Percentiles rank a stretch among this genome's conserved stretches.
phyloP scores from a whole-genome alignment of 1,139 yeast genomes.

The Pichia terricola region DNA sequence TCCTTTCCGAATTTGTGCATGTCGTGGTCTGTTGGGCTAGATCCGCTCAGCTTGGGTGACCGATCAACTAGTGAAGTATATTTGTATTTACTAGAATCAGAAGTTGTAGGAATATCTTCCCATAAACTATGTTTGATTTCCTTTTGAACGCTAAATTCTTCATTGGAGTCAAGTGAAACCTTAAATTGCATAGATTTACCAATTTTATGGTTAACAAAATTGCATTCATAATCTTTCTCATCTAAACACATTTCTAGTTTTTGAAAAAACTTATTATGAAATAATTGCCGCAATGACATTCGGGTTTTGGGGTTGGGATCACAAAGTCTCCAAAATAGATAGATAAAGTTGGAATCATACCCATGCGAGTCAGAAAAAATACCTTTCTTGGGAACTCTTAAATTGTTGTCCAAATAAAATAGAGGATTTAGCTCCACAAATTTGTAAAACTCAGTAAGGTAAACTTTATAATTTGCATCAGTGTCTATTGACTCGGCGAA shows the following conservation, averaged over 20 bases:
- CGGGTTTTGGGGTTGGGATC: conserved; percentile 51
- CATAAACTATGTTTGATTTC: conserved; percentile 10
- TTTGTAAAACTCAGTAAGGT: conserved; percentile 41
- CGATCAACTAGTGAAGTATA: too few relatives aligned
- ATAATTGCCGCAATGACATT: conserved; percentile 44
- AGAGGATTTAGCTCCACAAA: conserved; percentile 25
- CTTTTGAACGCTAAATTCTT: conserved; percentile 8
- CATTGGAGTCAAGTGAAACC: conserved; percentile 6
- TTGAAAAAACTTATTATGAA: conserved; percentile 56
- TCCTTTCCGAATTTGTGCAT: too few relatives aligned
- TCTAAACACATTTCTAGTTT: conserved; percentile 51
- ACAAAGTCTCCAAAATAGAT: conserved; percentile 69
- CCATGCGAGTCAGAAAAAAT: conserved; percentile 54
- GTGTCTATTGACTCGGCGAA: conserved; percentile 41
- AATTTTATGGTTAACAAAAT: conserved; percentile 15
- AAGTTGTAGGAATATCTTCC: conserved; percentile 10
- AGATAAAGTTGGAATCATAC: conserved; percentile 42
- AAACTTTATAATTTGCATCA: conserved; percentile 53
- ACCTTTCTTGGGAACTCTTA: conserved; percentile 12
- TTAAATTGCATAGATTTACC: conserved; percentile 5
- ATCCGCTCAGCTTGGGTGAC: too few relatives aligned
- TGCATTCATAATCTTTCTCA: conserved; percentile 42
- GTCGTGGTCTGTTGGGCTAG: too few relatives aligned
- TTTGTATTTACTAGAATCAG: too few relatives aligned
- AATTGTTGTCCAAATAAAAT: conserved; percentile 12